Percentiles rank a stretch among this genome's conserved stretches.
phyloP scores from a whole-genome alignment of 345 rosid species.

The Excoecaria cochinchinensis region DNA sequence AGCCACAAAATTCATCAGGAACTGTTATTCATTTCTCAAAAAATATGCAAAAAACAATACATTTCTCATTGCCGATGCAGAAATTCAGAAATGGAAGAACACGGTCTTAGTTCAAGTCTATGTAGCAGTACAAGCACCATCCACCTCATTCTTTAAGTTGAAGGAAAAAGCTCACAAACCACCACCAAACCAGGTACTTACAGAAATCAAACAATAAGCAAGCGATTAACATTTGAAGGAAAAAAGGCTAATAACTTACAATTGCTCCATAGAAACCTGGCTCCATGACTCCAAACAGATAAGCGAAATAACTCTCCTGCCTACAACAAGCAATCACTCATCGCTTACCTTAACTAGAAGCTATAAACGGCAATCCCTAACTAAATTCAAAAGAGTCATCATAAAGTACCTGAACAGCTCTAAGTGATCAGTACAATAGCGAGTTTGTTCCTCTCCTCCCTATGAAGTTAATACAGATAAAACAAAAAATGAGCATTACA shows the following conservation, averaged over 20 bases:
- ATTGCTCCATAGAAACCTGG: conserved; percentile 86
- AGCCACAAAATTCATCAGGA: not conserved
- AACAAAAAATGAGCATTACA: not conserved
- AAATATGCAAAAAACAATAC: not conserved
- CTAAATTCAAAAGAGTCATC: not conserved
- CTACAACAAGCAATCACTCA: conserved; percentile 28
- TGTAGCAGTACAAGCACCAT: not conserved
- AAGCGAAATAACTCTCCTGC: conserved; percentile 91
- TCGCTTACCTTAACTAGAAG: conserved; percentile 4
- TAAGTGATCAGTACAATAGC: conserved; percentile 85
- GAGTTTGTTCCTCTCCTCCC: conserved; percentile 87
- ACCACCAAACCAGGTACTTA: too few relatives aligned
- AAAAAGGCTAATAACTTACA: conserved; percentile 48
- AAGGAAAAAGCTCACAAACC: not conserved
- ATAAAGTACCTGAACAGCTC: conserved; percentile 77
- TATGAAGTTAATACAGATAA: conserved; percentile 13
- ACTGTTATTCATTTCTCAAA: not conserved
- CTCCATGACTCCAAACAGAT: conserved; percentile 86
- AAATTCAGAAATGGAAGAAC: not conserved
- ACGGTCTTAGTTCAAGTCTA: not conserved
- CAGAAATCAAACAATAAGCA: too few relatives aligned
- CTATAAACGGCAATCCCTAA: not conserved
- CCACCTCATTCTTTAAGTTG: not conserved
- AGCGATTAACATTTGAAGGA: not conserved
- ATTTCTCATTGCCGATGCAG: not conserved